A percentile compares a stretch with the other conserved stretches of the same genome.
Evolutionary conservation across 1,139 yeast species (phyloP).

Genomic region (Debaryomyces sp.): DNA sequence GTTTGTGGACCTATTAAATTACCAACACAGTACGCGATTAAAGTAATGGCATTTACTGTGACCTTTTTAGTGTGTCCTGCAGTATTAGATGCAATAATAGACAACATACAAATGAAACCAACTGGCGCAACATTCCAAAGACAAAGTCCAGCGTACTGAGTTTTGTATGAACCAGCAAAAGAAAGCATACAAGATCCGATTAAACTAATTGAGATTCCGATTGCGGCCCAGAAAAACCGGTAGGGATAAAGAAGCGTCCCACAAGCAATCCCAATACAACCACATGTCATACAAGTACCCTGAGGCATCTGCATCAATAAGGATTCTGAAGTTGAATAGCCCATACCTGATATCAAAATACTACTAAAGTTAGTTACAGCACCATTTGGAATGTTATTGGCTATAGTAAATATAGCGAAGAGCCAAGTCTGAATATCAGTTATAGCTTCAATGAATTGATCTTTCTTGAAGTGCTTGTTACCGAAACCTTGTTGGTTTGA

Average conservation of each 20-base stretch:
- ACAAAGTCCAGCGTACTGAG: conserved; percentile 35
- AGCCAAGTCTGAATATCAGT: conserved; percentile 39
- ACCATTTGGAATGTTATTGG: conserved; percentile 33
- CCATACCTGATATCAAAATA: conserved; percentile 46
- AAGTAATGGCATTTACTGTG: conserved; percentile 58
- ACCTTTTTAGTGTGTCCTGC: conserved; percentile 74
- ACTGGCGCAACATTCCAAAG: conserved; percentile 29
- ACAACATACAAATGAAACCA: conserved; percentile 50
- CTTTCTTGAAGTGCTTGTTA: conserved; percentile 50
- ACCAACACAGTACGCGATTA: conserved; percentile 68
- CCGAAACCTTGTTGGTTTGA: conserved; percentile 53
- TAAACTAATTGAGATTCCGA: conserved; percentile 37
- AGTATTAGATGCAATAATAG: conserved; percentile 56
- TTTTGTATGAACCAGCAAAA: conserved; percentile 25
- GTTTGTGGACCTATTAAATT: conserved; percentile 75
- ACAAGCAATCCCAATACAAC: not conserved
- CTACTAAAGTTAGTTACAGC: conserved; percentile 39
- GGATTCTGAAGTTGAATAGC: conserved; percentile 31
- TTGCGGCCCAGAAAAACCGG: conserved; percentile 42
- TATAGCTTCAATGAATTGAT: conserved; percentile 59
- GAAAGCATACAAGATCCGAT: conserved; percentile 51
- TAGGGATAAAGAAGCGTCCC: conserved; percentile 30
- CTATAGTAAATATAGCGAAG: conserved; percentile 28
- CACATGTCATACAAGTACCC: not conserved
- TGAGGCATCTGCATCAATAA: conserved; percentile 17